Evolutionary conservation across 2,329 filamentous ascomycete species (phyloP), one percentile per base, ranked within the genome.

Genomic region (Claviceps paspali): DNA sequence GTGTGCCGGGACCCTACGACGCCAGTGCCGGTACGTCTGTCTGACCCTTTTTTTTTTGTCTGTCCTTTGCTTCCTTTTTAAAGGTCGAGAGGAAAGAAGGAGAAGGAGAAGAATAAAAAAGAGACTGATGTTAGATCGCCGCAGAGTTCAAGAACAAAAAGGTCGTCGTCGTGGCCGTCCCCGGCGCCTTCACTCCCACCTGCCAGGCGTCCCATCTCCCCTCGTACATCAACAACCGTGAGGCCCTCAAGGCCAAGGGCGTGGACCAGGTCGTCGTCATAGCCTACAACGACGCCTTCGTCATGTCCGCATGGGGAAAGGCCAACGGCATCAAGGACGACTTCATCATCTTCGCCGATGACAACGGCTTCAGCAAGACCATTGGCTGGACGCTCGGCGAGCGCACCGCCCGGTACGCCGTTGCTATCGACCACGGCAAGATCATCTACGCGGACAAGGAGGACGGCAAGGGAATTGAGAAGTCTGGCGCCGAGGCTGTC

Each of bases 271-370:
- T 93, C 51, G 73, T 84, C 47, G 75, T 91, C 53, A 79, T 92
- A 52, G 82, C 84, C 42, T 79, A 67, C 67, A 93, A 93, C 62
- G 86, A 93, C 62, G 67, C 78, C 45, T 92, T 70, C 55, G 85
- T 93, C 59, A 88, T 88, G 82, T 79, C 76, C 50, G 84, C 82
- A 38, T 91, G 83, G 83, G 80, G 76, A 62, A 93, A 93, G 73
- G 84, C 85, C 53, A 88, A 92, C 63, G 69, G 70, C 37, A 68
- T 88, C 53, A 78, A 73, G 53, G 75, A 77, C 45, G 79, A 88
- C 49, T 68, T 58, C 41, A 68, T 74, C 46, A 68, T 91, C 49
- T 91, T 93, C 67, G 72, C 85, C 53, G 85, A 93, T 59, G 53
- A 59, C 47, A 62, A 60, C 38, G 69, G 74, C 47, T 92, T 92